Evolutionary conservation across 306 rosid genomes (phyloP).

Genomic region (Vigna nakashimae): DNA sequence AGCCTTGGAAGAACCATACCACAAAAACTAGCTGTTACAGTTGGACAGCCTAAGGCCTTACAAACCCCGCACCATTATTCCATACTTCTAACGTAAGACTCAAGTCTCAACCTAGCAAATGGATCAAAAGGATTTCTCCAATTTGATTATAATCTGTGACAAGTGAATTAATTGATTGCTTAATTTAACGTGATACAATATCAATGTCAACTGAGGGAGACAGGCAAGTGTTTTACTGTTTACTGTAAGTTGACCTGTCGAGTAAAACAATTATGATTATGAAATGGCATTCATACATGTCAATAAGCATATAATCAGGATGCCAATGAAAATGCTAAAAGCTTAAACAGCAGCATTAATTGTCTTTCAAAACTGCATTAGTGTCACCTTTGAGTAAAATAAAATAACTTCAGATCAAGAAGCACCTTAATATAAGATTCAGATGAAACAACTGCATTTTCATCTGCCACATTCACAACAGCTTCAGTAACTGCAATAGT

Average conservation of each 20-base stretch:
- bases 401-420: constrained; percentile 3
- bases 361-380: background rate
- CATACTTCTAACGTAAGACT: background rate
- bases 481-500: background rate
- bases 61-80: background rate
- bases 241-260: background rate
- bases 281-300: background rate
- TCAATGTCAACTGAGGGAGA: background rate
- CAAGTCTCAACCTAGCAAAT: background rate
- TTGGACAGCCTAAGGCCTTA: background rate
- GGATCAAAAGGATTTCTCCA: background rate
- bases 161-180: background rate
- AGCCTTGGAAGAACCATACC: background rate
- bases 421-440: constrained; percentile 21
- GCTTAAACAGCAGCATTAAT: background rate
- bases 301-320: background rate
- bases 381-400: background rate
- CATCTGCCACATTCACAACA: background rate
- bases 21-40: background rate
- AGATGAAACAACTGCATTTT: constrained; percentile 9
- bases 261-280: background rate
- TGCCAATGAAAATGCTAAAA: background rate
- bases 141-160: background rate
- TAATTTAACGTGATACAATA: constrained; percentile 7
- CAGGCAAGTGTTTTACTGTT: background rate